phyloP scores from a whole-genome alignment of 768 basidiomycete genomes.

The Lanmaoa rubissima region DNA sequence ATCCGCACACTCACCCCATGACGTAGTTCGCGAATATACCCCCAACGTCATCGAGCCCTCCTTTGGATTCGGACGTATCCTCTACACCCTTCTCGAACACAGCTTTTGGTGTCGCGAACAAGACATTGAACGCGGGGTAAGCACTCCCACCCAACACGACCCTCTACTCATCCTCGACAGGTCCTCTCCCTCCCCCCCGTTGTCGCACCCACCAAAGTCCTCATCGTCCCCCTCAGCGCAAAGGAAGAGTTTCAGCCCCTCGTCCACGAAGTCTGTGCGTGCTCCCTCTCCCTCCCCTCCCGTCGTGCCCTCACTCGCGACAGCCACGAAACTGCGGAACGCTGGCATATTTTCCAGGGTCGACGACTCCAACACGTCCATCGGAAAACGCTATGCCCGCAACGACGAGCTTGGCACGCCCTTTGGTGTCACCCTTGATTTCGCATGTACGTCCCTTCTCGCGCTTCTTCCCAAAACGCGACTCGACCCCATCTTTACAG shows the following conservation, averaged over 20 bases:
- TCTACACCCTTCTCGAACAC: conserved; percentile 93
- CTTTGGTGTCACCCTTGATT: conserved; percentile 94
- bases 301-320: neutral
- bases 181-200: conserved; percentile 87
- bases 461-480: neutral
- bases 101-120: conserved; percentile 93
- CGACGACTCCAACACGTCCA: conserved; percentile 92
- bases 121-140: conserved; percentile 84
- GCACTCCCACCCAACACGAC: conserved; percentile 24
- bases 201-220: conserved; percentile 94
- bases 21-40: conserved; percentile 85
- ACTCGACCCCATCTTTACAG: conserved; percentile 37
- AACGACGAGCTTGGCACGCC: conserved; percentile 99
- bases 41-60: conserved; percentile 99
- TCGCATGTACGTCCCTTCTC: conserved; percentile 57
- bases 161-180: conserved; percentile 34
- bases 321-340: conserved; percentile 83
- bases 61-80: conserved; percentile 94
- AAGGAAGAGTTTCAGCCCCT: conserved; percentile 82
- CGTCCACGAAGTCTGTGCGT: conserved; percentile 88
- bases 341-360: conserved; percentile 91
- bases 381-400: conserved; percentile 95
- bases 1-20: conserved; percentile 21
- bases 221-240: conserved; percentile 92
- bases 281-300: rapidly evolving